Evolutionary conservation across 768 basidiomycete genomes (phyloP), one percentile per base, ranked within the genome.

Genomic region (Filobasidium wieringae): DNA sequence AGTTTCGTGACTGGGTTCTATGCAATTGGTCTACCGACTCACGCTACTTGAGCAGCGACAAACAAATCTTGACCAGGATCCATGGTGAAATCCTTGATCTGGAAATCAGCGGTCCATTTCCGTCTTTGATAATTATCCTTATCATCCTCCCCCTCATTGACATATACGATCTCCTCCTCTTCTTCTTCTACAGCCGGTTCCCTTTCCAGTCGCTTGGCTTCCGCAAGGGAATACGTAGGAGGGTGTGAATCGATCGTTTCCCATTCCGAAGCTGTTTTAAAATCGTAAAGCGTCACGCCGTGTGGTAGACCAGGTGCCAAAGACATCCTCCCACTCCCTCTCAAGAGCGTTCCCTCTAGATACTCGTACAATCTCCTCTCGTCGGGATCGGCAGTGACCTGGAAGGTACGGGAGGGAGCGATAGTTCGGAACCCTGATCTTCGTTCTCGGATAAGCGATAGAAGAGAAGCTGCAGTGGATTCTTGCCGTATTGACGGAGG

Each of bases 301-400:
- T n/a, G 22, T 3, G 37, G 29, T 26, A 31, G 9, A 19, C 57
- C 36, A 17, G 32, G 12, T 31, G 39, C 12, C n/a, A 31, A 31
- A 7, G 37, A 27, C 8, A 41, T 50, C 4, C 43, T 9, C 11
- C 57, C 61, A 3, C 29, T 55, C n/a, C 61, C 57, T 22, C 68
- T 56, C 26, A 73, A 33, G 17, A 73, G 45, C 1, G 65, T 55
- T 1, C 72, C 72, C 55, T 73, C 72, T 1, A 73, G 61, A 31
- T 70, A 73, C 51, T 73, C 72, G 58, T 73, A 73, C 37, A 73
- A 53, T 40, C 62, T 62, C 12, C 72, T 67, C 55, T 73, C 72
- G 11, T 58, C 43, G 34, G 68, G 67, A 24, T 64, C 57, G 26
- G 70, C 63, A 27, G 62, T 52, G 8, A 66, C 41, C 5, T 39